A percentile compares a stretch with the other conserved stretches of the same genome.
phyloP scores from a whole-genome alignment of 106 monocot genomes.

The Agapanthus africanus region DNA sequence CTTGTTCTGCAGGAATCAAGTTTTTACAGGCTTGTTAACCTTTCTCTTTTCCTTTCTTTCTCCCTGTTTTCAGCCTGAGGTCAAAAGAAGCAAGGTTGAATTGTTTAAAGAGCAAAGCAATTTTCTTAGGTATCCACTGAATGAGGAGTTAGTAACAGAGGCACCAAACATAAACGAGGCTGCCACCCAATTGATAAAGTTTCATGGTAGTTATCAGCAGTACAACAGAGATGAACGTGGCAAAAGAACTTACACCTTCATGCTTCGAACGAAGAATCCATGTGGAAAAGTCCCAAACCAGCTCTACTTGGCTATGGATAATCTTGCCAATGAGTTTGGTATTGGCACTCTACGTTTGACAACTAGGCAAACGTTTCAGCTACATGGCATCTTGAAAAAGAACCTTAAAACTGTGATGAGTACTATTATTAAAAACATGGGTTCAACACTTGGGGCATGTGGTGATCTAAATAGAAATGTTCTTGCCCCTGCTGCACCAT shows the following conservation, averaged over 20 bases:
- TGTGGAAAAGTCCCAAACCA: constrained; percentile 87
- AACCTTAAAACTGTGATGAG: constrained; percentile 85
- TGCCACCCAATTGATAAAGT: constrained; percentile 88
- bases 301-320: constrained; percentile 94
- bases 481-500: constrained; percentile 93
- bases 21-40: too few relatives aligned
- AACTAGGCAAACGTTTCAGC: constrained; percentile 95
- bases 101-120: constrained; percentile 92
- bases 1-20: too few relatives aligned
- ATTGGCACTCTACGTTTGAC: constrained; percentile 89
- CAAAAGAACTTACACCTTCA: constrained; percentile 69
- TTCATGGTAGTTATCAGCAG: constrained; percentile 98
- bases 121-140: constrained; percentile 89
- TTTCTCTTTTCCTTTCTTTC: too few relatives aligned
- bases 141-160: constrained; percentile 76
- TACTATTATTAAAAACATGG: constrained; percentile 88
- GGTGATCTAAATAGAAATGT: constrained; percentile 97
- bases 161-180: constrained; percentile 86
- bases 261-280: constrained; percentile 98
- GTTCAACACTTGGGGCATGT: constrained; percentile 96
- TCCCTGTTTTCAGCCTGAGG: constrained; percentile 48
- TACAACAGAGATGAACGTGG: constrained; percentile 83
- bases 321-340: constrained; percentile 92
- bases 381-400: constrained; percentile 88
- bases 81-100: constrained; percentile 95